Base-by-base conservation (phyloP, 768 basidiomycete genomes). In the Hysterangium stoloniferum region DNA sequence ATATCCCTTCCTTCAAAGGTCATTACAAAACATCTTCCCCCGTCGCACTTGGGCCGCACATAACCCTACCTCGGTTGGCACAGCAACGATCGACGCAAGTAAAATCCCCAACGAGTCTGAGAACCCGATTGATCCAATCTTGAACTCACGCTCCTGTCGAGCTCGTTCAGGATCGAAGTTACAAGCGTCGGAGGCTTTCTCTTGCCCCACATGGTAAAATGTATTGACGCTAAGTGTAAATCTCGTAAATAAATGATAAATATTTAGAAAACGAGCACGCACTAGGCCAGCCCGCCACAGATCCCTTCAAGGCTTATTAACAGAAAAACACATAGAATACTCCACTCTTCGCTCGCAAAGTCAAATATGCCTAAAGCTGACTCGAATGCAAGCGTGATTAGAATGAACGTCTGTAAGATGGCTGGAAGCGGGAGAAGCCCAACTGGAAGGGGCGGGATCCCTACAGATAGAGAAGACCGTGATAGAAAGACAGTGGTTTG, bases 241-340 rank as follows among this genome's bases (percentile, higher is more conserved):
- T 19, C 38, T 33, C 46, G 37, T 36, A 38, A 17, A 38, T 52
- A 27, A 56, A 43, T 19, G 9, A 42, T 12, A 32, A 36, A 31
- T 17, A 36, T 36, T 28, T 34, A 43, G 11, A 19, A 13, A 52
- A 17, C 38, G 34, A n/a, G 15, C 36, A 73, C 86, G 62, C 59
- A 90, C 89, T 96, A 97, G 13, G 90, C 91, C 9, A 86, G 72
- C 4, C 95, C 95, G 27, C 95, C 95, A 56, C 91, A 95, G 37
- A 96, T 72, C 2, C 95, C 95, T 64, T 99, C 95, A 6, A 90
- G 54, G 55, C 85, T 80, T 58, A 99, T 82, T 40, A 96, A 74
- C 9, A 78, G 32, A 61, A 92, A 88, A 2, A 90, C 84, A 19
- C 82, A 59, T 13, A 72, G 59, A 55, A 91, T 79, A 52, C 74